Evolutionary conservation across 2,329 filamentous ascomycete species (phyloP), one percentile per base, ranked within the genome.

Genomic region (Fusarium phyllophilum): DNA sequence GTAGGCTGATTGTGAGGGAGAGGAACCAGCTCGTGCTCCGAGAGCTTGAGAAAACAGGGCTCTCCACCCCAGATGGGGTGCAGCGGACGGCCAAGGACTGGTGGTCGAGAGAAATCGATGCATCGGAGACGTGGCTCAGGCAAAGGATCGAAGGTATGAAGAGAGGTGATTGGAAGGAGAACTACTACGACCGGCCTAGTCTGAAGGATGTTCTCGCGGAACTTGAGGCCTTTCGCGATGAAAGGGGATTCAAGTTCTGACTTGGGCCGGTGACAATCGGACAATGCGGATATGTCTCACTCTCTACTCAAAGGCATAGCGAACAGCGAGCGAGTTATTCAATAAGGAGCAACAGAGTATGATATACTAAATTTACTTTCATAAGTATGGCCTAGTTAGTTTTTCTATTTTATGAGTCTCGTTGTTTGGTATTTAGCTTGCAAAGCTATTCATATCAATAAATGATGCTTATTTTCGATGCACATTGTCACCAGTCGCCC

Each of bases 111-210:
- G 87, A 89, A 78, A 81, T 89, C 54, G 78, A 82, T 33, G 83
- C 80, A 38, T 86, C 88, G 0, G 86, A 88, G 77, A 76, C 79
- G 13, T 89, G 87, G 78, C 77, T 89, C 46, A 75, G 79, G 31
- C 74, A 81, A 58, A 83, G 88, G 63, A 78, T 82, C 6, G 78
- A 81, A 39, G 81, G 80, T 22, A 79, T 82, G 71, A 82, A 81
- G 67, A 75, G 67, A 11, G 86, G 86, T 6, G 76, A 79, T 49
- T 89, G 87, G 87, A 82, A 84, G 26, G 84, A 84, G 52, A 89
- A 89, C 69, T 85, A 84, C 70, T 89, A 85, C 71, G 78, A 82
- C 34, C 82, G 88, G 12, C 87, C 88, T 4, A 85, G 74, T 14
- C 75, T 89, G 51, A 79, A 77, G 44, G 83, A 89, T 68, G 85